Evolutionary conservation across 768 basidiomycete species (phyloP), one percentile per base, ranked within the genome.

Genomic region (Tulasnella sp.): DNA sequence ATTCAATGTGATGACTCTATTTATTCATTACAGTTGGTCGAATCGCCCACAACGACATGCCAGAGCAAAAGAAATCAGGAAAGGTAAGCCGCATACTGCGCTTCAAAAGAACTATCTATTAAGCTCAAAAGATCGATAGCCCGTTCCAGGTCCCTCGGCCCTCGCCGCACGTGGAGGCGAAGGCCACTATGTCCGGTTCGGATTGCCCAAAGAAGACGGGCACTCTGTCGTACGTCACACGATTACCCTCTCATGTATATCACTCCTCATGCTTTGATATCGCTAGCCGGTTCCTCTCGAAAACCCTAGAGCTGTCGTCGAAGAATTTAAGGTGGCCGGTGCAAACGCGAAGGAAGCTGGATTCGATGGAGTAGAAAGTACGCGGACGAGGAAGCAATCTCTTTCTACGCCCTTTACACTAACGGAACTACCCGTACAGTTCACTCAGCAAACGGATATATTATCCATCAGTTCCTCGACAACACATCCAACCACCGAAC

Each of bases 341-440:
- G 77, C 84, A 39, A 87, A 87, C 70, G 88, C 88, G 2, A 87
- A 87, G 61, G 84, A 84, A 75, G 87, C 88, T n/a, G 89, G 89
- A 2, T 89, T 89, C 80, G 89, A 90, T 80, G 88, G 88, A 7
- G 86, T 89, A 32, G 88, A 89, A 83, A 75, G 87, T 87, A 72
- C 16, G 79, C 51, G 20, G 35, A 26, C 26, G 39, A 42, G n/a
- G 6, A 39, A 39, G 32, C 35, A 9, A 55, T 35, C 26, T 29
- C 20, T 20, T 72, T 71, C 2, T 48, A 48, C 23, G 40, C 40
- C 67, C 5, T 1, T n/a, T 46, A 7, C 15, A 16, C n/a, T 37
- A 16, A 26, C 37, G 2, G 39, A 10, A 42, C 10, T 39, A 5
- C 5, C 15, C 32, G n/a, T 20, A 35, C 70, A 72, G 71, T 86